Evolutionary conservation across 345 rosid genomes (phyloP), one percentile per base, ranked within the genome.

Genomic region (Eucalyptus tenuipes): DNA sequence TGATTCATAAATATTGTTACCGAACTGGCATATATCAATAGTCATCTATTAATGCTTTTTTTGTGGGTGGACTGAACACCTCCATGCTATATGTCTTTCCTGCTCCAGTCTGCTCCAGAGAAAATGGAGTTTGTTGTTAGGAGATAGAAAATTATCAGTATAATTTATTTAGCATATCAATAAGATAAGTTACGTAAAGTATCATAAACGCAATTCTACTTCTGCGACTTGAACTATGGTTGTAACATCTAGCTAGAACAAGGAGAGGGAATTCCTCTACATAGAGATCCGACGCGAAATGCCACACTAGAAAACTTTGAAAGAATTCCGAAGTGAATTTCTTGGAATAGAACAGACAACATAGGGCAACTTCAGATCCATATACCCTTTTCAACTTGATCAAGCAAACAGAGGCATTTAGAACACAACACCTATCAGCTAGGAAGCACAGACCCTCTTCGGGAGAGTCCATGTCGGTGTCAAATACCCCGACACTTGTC

Each of bases 21-120:
- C 14, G 9, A 29, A 61, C 33, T 61, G 33, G 71, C 4, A 13
- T 29, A 13, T 13, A 13, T 61, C 16, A 61, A 61, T 61, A 13
- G 33, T 33, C 71, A 61, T 61, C 33, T 6, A 61, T 17, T 61
- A 61, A 61, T 4, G 17, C 7, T 61, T 13, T 13, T 61, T 47
- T 31, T 48, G 25, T 44, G 27, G 44, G 71, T 59, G 53, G 87
- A 84, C 20, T 59, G 37, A 75, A 87, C 80, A 96, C 99, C 99
- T 97, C 99, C 95, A 95, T 96, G 91, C 95, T 93, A 86, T 93
- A 95, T 15, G 99, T 97, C 95, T 97, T 96, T 89, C 97, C 99
- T 52, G 99, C 99, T 88, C 99, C 98, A 27, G 99, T 97, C 99
- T 95, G 97, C 89, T 87, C 48, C 86, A 87, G 90, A 89, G 90